Conservation (phyloP, 1,139 yeast genomes). For the Groenewaldozyma sp. region DNA sequence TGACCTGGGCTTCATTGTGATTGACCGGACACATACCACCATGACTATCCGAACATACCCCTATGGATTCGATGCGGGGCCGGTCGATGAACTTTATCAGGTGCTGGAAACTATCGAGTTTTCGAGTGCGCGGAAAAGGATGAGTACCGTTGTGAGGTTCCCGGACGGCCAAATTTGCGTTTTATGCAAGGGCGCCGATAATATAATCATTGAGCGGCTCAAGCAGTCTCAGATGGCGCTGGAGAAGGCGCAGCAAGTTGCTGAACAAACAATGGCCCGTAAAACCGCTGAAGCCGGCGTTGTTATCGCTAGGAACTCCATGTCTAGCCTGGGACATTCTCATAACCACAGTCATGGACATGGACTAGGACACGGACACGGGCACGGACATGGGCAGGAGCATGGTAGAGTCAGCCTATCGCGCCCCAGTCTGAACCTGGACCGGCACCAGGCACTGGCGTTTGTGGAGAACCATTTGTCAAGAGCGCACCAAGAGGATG, state of each 20-base stretch:
- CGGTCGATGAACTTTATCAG: constrained; percentile 59
- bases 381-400: constrained; percentile 12
- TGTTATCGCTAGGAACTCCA: constrained; percentile 38
- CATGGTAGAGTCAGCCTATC: constrained; percentile 13
- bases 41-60: constrained; percentile 74
- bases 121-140: constrained; percentile 79
- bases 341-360: constrained; percentile 1
- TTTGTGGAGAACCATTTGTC: constrained; percentile 50
- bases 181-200: constrained; percentile 94
- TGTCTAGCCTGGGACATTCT: constrained; percentile 20
- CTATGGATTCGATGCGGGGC: constrained; percentile 59
- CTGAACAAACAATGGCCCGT: constrained; percentile 51
- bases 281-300: constrained; percentile 75
- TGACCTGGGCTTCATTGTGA: constrained; percentile 80
- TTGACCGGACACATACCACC: constrained; percentile 51
- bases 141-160: constrained; percentile 76
- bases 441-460: constrained; percentile 22
- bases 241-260: constrained; percentile 53
- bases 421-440: constrained; percentile 22
- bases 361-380: background rate
- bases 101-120: constrained; percentile 78
- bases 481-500: constrained; percentile 35
- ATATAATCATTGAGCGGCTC: constrained; percentile 72
- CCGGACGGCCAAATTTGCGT: constrained; percentile 75
- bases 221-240: constrained; percentile 49